Base-by-base conservation (phyloP, 129 eudicot species). In the Erigeron canadensis region DNA sequence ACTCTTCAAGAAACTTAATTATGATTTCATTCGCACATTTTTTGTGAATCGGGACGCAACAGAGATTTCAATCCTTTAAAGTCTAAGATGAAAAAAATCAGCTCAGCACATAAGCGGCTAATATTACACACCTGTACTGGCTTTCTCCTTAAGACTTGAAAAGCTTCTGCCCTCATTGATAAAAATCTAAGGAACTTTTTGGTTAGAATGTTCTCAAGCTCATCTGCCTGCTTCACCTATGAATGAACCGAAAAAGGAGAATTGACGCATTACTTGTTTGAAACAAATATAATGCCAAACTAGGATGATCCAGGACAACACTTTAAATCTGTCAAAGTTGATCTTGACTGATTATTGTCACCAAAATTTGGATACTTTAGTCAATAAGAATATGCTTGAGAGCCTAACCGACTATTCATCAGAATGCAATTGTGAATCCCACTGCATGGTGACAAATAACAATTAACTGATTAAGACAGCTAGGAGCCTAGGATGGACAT, bases 111-210 rank as follows among this genome's bases (percentile, higher is more conserved):
- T 11, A 48, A 48, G 51, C 5, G 51, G 45, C 45, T 4, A 53
- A 4, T 16, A 12, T 37, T 67, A 67, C 65, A 63, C 80, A 89
- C 98, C 96, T 93, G 96, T 67, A 94, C 98, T 55, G 97, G 98
- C 73, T 94, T 90, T 86, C 98, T 87, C 81, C 98, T 77, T 63
- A 94, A 72, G 16, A 94, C 98, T 75, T 94, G 89, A 82, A 89
- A 94, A 62, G 98, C 98, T 84, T 94, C 96, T 10, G 97, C 98
- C 80, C 98, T 85, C 98, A 94, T 94, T 7, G 98, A 89, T 77
- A 94, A 84, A 84, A 94, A 94, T 72, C 98, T 77, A 67, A 94
- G 98, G 48, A 94, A 94, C 66, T 94, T 94, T 74, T 94, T 94
- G 6, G 98, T 81, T 62, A 94, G 72, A 54, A 94, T 94, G 83